Conservation (phyloP, 1,139 yeast species). For the Nakaseomyces sp. region DNA sequence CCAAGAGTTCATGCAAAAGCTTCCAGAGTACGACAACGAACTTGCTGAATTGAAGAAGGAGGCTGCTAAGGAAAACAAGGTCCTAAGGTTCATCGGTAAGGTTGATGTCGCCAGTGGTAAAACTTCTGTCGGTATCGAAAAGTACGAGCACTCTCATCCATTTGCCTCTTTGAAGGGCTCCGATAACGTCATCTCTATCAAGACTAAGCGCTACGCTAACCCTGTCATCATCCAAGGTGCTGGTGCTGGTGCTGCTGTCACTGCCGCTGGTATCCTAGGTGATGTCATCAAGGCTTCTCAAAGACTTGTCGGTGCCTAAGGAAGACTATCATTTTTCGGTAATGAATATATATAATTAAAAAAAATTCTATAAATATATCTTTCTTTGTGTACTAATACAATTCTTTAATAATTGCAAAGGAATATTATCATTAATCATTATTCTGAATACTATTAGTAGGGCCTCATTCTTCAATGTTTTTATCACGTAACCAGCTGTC, state of each 20-base stretch:
- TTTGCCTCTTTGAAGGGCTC: slow-evolving; percentile 93
- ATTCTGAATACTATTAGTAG: background rate
- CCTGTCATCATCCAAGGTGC: slow-evolving; percentile 97
- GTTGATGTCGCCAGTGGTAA: slow-evolving; percentile 63
- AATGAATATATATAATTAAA: background rate
- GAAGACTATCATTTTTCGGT: background rate
- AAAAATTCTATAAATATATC: background rate
- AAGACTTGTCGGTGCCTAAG: slow-evolving; percentile 39
- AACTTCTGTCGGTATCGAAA: slow-evolving; percentile 81
- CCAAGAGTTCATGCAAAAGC: slow-evolving; percentile 66
- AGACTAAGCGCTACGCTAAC: slow-evolving; percentile 81
- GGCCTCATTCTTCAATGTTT: slow-evolving; percentile 12
- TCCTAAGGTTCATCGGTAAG: slow-evolving; percentile 85
- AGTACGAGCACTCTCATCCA: slow-evolving; percentile 81
- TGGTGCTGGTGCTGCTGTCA: slow-evolving; percentile 98
- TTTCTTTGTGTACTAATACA: background rate
- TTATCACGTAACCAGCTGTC: slow-evolving; percentile 33
- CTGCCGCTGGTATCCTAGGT: slow-evolving; percentile 96
- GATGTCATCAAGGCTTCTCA: slow-evolving; percentile 87
- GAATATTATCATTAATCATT: background rate
- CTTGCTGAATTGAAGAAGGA: slow-evolving; percentile 67
- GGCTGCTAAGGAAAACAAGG: slow-evolving; percentile 78
- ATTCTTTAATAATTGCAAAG: background rate
- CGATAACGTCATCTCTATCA: slow-evolving; percentile 88
- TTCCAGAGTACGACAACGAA: slow-evolving; percentile 76